A percentile compares a stretch with the other conserved stretches of the same genome.
Conservation (phyloP, 1,139 yeast species). For the Chernovozyma aurita region DNA sequence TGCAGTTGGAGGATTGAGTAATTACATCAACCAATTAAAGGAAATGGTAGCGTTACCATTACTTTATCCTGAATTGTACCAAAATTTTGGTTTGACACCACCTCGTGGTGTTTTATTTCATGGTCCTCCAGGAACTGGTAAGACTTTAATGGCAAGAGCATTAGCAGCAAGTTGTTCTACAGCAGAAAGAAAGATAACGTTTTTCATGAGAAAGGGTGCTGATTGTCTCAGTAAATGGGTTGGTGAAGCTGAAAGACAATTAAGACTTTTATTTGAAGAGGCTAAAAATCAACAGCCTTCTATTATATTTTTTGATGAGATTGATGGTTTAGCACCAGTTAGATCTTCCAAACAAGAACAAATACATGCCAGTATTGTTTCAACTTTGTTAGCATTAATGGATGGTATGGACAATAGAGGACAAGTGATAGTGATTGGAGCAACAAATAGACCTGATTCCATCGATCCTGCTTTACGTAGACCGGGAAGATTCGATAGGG, state of each 20-base stretch:
- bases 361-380: constrained; percentile 95
- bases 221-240: constrained; percentile 98
- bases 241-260: constrained; percentile 96
- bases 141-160: constrained; percentile 96
- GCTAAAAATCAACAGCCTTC: constrained; percentile 96
- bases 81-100: constrained; percentile 87
- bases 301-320: constrained; percentile 93
- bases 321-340: constrained; percentile 97
- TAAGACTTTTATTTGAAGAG: constrained; percentile 86
- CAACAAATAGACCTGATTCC: constrained; percentile 96
- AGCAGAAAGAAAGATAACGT: constrained; percentile 77
- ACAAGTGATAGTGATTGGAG: constrained; percentile 96
- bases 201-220: constrained; percentile 98
- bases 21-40: constrained; percentile 84
- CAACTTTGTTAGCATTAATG: constrained; percentile 91
- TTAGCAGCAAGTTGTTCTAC: constrained; percentile 93
- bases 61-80: constrained; percentile 89
- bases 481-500: constrained; percentile 97
- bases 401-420: constrained; percentile 99
- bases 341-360: constrained; percentile 96
- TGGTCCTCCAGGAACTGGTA: constrained; percentile 99
- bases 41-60: constrained; percentile 97
- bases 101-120: constrained; percentile 97
- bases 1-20: constrained; percentile 89
- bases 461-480: constrained; percentile 96